Conservation (phyloP, 306 rosid species). For the Castanea mollissima region DNA sequence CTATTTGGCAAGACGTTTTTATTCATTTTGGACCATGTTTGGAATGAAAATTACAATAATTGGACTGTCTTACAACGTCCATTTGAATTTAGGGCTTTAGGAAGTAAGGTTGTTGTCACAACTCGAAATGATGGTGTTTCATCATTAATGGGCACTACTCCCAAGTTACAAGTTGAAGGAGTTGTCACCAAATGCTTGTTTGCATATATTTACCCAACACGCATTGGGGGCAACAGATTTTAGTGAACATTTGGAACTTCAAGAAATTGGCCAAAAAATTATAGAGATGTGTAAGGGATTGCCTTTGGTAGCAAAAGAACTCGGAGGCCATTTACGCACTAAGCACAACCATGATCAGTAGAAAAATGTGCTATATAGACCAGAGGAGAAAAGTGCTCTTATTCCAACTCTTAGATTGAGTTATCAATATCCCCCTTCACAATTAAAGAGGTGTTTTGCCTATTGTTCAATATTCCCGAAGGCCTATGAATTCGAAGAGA, state of each 20-base stretch:
- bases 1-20: neutral
- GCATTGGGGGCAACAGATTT: neutral
- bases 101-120: neutral
- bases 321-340: neutral
- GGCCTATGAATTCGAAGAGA: neutral
- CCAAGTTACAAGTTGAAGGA: neutral
- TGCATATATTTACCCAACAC: neutral
- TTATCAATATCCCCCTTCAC: neutral
- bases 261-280: neutral
- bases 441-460: conserved; percentile 8
- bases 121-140: conserved; percentile 1
- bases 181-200: neutral
- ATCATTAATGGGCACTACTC: neutral
- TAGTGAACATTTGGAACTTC: neutral
- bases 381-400: neutral
- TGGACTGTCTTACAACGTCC: neutral
- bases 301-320: neutral
- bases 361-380: neutral
- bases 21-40: neutral
- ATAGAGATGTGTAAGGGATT: neutral
- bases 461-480: conserved; percentile 12
- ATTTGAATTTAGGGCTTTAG: neutral
- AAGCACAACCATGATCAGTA: neutral
- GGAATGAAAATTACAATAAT: neutral
- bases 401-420: conserved; percentile 7